Evolutionary conservation across 2,329 filamentous ascomycete genomes (phyloP), one percentile per base, ranked within the genome.

Genomic region (Claviceps capensis): DNA sequence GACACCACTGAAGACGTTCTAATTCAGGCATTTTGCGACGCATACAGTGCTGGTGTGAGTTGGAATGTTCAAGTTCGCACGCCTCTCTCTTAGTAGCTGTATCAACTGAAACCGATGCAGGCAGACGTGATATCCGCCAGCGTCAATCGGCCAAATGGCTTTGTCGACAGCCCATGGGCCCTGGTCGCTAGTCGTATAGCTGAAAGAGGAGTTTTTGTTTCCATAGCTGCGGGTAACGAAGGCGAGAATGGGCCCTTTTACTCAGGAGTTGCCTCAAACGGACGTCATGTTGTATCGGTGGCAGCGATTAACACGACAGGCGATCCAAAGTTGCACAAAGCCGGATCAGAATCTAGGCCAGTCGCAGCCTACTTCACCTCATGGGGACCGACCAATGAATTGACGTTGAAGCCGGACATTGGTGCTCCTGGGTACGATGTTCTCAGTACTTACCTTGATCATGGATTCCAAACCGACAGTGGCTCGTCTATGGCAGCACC

Each of bases 401-500:
- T 77, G 3, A 63, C 71, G 30, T 63, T 77, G 50, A 77, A 76
- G 57, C 74, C 75, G 4, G 71, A 78, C 47, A 63, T 78, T 48
- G 69, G 70, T 14, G 70, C 72, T 0, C 74, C 75, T 1, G 75
- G 76, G 13, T 70, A 69, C 48, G 63, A 70, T 34, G 76, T 80
- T 47, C 65, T 75, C 51, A 76, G 72, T 44, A 78, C 75, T 2
- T 72, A 70, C 45, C 67, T 70, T 1, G 62, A 70, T 23, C 64
- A 65, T 23, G 57, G 53, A 9, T 80, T 76, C 55, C 68, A 68
- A 14, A 64, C 73, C 6, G 63, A 74, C 51, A 73, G 69, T 45
- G 77, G 77, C 45, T 80, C 78, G 0, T 78, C 74, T 1, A 79
- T 81, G 77, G 72, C 76, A 1, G 72, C 72, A 5, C 76, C 76